Conservation (phyloP, 257 asterid species). For the Coffea canephora region DNA sequence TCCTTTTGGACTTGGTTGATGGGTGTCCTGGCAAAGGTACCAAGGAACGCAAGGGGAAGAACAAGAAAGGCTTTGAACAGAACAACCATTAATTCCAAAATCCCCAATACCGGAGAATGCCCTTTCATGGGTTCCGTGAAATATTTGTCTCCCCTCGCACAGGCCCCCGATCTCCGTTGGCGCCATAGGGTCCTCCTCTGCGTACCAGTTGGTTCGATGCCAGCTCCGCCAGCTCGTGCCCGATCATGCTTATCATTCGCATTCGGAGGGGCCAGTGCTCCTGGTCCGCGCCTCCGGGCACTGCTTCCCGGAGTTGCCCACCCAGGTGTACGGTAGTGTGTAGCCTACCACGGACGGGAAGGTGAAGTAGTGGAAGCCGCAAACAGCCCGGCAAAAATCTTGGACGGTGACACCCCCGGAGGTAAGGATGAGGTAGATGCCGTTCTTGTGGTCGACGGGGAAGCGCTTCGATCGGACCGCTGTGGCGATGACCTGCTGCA, state of each 20-base stretch:
- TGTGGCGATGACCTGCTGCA: conserved; percentile 61
- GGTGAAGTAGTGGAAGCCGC: conserved; percentile 95
- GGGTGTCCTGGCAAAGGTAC: conserved; percentile 4
- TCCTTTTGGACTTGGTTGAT: not conserved
- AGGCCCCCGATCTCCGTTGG: conserved; percentile 91
- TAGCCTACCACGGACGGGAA: conserved; percentile 34
- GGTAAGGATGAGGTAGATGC: conserved; percentile 77
- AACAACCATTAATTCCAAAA: not conserved
- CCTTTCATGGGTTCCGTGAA: not conserved
- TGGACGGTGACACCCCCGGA: conserved; percentile 74
- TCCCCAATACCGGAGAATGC: not conserved
- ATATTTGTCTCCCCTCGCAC: conserved; percentile 37
- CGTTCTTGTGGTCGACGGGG: conserved; percentile 77
- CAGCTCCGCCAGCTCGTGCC: conserved; percentile 88
- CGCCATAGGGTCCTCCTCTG: conserved; percentile 90
- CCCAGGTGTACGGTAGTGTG: conserved; percentile 19
- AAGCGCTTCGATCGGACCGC: conserved; percentile 76
- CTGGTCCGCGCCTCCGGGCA: conserved; percentile 87
- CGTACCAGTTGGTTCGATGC: conserved; percentile 85
- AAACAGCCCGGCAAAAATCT: conserved; percentile 89
- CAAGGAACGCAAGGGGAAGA: conserved; percentile 20
- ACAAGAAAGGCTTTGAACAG: conserved; percentile 10
- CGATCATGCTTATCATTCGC: conserved; percentile 91
- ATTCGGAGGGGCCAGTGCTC: conserved; percentile 55
- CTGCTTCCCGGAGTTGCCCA: conserved; percentile 81